Evolutionary conservation across 2,329 filamentous ascomycete species (phyloP).

Genomic region (Trichoderma sp.): DNA sequence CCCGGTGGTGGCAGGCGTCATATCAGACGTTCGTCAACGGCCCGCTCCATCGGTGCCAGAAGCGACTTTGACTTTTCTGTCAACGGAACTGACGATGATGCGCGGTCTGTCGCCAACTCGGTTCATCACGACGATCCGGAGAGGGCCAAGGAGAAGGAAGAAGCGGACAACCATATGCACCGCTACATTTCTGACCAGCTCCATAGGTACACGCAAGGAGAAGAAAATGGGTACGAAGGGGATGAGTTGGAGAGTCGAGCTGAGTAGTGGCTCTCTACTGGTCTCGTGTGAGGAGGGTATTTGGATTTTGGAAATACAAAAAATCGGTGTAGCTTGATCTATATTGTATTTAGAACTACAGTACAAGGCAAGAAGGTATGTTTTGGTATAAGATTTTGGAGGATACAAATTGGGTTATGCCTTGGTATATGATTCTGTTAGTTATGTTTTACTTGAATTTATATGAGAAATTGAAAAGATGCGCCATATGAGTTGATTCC

Average conservation of each 20-base stretch:
- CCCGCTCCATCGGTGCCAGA: slow-evolving; percentile 78
- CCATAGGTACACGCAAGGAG: slow-evolving; percentile 59
- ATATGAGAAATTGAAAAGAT: not conserved
- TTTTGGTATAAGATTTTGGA: not conserved
- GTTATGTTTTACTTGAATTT: not conserved
- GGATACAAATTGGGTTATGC: not conserved
- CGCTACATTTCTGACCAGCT: slow-evolving; percentile 83
- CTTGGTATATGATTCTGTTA: not conserved
- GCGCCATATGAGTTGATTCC: not conserved
- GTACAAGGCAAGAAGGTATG: not conserved
- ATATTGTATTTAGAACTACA: not conserved
- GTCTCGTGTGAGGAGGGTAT: not conserved
- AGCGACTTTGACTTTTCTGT: slow-evolving; percentile 69
- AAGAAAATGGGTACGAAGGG: slow-evolving; percentile 29
- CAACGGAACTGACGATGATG: slow-evolving; percentile 48
- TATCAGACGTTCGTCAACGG: slow-evolving; percentile 77
- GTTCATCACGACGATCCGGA: slow-evolving; percentile 44
- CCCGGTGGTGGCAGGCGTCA: slow-evolving; percentile 47
- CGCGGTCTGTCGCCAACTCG: slow-evolving; percentile 35
- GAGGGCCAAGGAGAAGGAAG: slow-evolving; percentile 48
- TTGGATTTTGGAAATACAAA: not conserved
- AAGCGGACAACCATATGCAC: slow-evolving; percentile 71
- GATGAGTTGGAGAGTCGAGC: slow-evolving; percentile 52
- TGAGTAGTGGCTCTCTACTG: not conserved
- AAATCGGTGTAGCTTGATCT: slow-evolving; percentile 1